Conservation (phyloP, 1,139 yeast species). For the Protomyces lactucae-debilis region DNA sequence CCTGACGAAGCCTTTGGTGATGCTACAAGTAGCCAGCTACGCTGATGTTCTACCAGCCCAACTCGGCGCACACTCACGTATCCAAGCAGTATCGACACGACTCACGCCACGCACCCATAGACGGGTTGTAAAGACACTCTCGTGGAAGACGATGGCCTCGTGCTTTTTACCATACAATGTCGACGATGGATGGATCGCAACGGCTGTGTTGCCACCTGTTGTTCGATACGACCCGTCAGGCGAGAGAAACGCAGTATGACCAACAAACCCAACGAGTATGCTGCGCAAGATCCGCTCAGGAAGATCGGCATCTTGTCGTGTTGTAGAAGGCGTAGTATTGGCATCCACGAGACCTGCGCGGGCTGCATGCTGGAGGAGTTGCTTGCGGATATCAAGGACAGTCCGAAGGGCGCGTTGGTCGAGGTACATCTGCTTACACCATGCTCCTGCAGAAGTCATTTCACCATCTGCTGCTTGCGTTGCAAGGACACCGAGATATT, state of each 20-base stretch:
- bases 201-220: conserved; percentile 55
- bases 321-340: background rate
- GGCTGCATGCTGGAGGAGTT: conserved; percentile 66
- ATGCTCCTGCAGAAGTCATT: conserved; percentile 39
- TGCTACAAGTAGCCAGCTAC: background rate
- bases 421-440: conserved; percentile 78
- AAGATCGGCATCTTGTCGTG: background rate
- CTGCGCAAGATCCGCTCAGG: conserved; percentile 54
- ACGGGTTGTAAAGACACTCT: conserved; percentile 85
- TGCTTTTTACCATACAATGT: conserved; percentile 72
- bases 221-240: conserved; percentile 93
- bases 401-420: conserved; percentile 68
- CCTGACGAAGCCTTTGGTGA: background rate
- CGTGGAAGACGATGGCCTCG: conserved; percentile 91
- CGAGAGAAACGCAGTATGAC: conserved; percentile 88
- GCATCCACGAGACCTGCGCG: conserved; percentile 40
- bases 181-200: conserved; percentile 90
- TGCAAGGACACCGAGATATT: conserved; percentile 38
- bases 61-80: conserved; percentile 41
- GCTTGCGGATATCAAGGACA: conserved; percentile 57
- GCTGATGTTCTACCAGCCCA: conserved; percentile 10
- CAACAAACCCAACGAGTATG: conserved; percentile 73
- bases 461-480: background rate
- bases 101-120: conserved; percentile 90
- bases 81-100: conserved; percentile 78